Evolutionary conservation across 2,329 filamentous ascomycete genomes (phyloP).

Genomic region (Emericellopsis cladophorae): DNA sequence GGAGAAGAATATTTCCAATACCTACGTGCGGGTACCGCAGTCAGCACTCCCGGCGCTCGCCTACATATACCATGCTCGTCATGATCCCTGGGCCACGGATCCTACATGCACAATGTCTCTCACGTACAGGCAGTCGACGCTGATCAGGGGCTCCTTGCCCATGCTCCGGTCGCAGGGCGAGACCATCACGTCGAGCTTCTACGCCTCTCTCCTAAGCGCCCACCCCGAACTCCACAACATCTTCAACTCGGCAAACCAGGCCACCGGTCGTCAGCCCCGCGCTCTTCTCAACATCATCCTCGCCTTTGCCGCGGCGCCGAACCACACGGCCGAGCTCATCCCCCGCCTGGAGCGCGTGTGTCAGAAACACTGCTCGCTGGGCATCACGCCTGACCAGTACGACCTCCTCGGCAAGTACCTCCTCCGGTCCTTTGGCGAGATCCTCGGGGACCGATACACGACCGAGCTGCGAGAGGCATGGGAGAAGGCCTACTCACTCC

Average conservation of each 20-base stretch:
- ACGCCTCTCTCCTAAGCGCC: conserved; percentile 52
- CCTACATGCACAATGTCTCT: conserved; percentile 19
- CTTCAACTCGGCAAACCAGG: conserved; percentile 44
- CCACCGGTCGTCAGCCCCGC: conserved; percentile 20
- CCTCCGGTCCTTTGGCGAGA: conserved; percentile 51
- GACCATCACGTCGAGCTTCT: conserved; percentile 59
- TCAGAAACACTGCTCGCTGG: conserved; percentile 62
- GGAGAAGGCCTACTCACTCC: conserved; percentile 59
- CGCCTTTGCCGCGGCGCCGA: conserved; percentile 60
- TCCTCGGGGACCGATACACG: conserved; percentile 53
- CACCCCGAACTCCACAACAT: conserved; percentile 55
- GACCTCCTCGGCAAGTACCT: conserved; percentile 57
- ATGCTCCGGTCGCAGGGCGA: conserved; percentile 55
- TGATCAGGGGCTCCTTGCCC: conserved; percentile 60
- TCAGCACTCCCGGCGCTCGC: too few relatives aligned
- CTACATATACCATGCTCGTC: too few relatives aligned
- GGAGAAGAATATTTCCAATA: too few relatives aligned
- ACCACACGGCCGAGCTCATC: conserved; percentile 42
- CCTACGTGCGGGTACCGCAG: too few relatives aligned
- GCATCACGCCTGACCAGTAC: conserved; percentile 58
- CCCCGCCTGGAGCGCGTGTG: conserved; percentile 45
- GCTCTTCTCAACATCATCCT: conserved; percentile 36
- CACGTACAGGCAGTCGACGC: conserved; percentile 41
- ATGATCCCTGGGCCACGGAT: too few relatives aligned
- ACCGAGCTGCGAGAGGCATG: conserved; percentile 53